Evolutionary conservation across 1,139 yeast genomes (phyloP).

Genomic region (Pichia sp.): DNA sequence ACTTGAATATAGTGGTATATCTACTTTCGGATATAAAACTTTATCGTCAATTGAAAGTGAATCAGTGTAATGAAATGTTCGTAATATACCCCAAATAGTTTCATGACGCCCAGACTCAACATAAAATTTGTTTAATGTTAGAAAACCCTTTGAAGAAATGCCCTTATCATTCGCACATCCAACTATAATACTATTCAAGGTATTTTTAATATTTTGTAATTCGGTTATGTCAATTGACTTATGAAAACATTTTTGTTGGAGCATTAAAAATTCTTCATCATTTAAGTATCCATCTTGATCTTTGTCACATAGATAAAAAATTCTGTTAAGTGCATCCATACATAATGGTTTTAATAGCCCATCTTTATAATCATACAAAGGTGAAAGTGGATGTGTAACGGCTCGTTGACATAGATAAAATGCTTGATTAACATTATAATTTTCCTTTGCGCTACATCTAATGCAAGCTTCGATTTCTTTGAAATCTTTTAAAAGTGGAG

Average conservation of each 20-base stretch:
- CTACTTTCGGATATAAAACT: conserved; percentile 70
- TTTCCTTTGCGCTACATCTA: conserved; percentile 75
- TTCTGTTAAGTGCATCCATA: conserved; percentile 65
- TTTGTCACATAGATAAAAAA: conserved; percentile 77
- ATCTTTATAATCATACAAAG: conserved; percentile 86
- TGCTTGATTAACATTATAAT: conserved; percentile 76
- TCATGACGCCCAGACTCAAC: conserved; percentile 93
- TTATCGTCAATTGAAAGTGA: conserved; percentile 78
- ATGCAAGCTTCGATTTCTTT: conserved; percentile 92
- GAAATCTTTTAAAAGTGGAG: conserved; percentile 80
- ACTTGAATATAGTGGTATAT: conserved; percentile 69
- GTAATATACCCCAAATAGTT: conserved; percentile 88
- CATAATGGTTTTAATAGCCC: conserved; percentile 77
- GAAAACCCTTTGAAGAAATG: conserved; percentile 67
- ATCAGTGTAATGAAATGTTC: conserved; percentile 87
- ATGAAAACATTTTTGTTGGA: conserved; percentile 74
- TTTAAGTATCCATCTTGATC: conserved; percentile 84
- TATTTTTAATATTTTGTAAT: conserved; percentile 41
- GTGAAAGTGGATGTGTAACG: conserved; percentile 89
- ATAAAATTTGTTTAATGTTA: conserved; percentile 68
- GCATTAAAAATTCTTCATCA: conserved; percentile 57
- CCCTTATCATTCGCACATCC: conserved; percentile 36
- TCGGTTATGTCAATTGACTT: conserved; percentile 50
- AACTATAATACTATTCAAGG: conserved; percentile 28
- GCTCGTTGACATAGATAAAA: conserved; percentile 90